phyloP scores from a whole-genome alignment of 208 protist genomes.

The Acanthamoeba pearcei region DNA sequence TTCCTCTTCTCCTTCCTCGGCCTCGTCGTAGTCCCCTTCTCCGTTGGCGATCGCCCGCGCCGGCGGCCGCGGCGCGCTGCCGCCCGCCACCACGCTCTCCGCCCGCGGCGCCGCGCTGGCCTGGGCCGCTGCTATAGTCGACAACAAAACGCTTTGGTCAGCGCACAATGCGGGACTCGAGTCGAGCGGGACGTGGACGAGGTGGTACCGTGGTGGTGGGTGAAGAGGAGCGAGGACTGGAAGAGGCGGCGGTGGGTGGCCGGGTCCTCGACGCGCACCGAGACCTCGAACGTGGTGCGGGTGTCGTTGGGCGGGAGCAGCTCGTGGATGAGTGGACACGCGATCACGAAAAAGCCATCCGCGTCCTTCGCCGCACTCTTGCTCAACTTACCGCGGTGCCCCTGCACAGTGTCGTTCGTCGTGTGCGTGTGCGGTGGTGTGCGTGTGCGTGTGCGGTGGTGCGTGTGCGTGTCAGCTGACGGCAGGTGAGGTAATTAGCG shows the following conservation, averaged over 20 bases:
- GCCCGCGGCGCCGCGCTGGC: no score
- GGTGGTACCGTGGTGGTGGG: not conserved
- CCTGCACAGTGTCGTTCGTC: not conserved
- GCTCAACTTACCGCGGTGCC: not conserved
- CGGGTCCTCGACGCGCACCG: not conserved
- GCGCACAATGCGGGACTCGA: no score
- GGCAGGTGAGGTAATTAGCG: not conserved
- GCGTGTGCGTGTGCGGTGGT: no score
- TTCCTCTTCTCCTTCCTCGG: not conserved
- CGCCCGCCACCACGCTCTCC: no score
- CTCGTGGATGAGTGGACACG: not conserved
- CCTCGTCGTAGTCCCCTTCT: not conserved
- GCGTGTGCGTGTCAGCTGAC: not conserved
- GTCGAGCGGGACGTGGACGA: no score
- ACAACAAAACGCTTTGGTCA: no score
- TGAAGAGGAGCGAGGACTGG: not conserved
- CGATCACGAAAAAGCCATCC: not conserved
- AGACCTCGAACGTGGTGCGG: conserved; percentile 7
- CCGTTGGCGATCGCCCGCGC: not conserved
- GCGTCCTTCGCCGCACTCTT: not conserved
- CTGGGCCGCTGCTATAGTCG: no score
- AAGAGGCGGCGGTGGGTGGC: not conserved
- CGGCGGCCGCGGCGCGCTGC: no score
- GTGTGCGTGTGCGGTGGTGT: no score
- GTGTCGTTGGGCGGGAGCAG: conserved; percentile 20